Evolutionary conservation across 208 protist species (phyloP).

Genomic region (Trypanosoma scelopori): DNA sequence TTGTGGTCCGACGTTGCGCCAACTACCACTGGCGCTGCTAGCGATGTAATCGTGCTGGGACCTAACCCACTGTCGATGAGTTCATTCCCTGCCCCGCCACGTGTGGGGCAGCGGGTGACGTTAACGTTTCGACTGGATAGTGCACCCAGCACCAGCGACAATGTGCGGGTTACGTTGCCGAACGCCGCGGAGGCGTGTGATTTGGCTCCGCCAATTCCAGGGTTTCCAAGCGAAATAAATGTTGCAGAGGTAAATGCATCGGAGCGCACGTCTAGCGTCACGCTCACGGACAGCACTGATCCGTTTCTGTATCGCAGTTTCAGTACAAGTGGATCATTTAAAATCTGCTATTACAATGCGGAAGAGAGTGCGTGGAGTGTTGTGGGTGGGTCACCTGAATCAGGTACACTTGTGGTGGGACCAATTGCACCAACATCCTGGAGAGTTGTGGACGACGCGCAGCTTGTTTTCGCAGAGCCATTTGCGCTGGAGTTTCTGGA

Average conservation of each 20-base stretch:
- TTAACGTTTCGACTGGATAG: constrained; percentile 72
- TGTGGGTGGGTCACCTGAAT: constrained; percentile 59
- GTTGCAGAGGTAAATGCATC: constrained; percentile 44
- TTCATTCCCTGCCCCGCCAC: constrained; percentile 58
- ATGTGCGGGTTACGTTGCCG: constrained; percentile 47
- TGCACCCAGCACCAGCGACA: constrained; percentile 42
- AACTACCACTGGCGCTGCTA: constrained; percentile 31
- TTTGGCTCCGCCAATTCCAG: constrained; percentile 29
- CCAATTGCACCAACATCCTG: constrained; percentile 39
- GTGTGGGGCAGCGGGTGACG: constrained; percentile 87
- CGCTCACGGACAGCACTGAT: constrained; percentile 68
- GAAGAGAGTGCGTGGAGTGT: constrained; percentile 60
- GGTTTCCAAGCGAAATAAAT: constrained; percentile 36
- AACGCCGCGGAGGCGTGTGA: constrained; percentile 49
- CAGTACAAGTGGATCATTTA: constrained; percentile 49
- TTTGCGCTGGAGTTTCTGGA: constrained; percentile 70
- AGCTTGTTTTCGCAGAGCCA: constrained; percentile 37
- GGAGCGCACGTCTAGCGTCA: constrained; percentile 38
- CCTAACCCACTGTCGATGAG: constrained; percentile 67
- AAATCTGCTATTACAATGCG: constrained; percentile 85
- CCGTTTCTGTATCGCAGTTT: constrained; percentile 79
- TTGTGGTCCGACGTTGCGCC: constrained; percentile 66
- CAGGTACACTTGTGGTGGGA: constrained; percentile 48
- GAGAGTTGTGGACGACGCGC: constrained; percentile 25
- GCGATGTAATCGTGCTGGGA: constrained; percentile 37